These are phyloP conservation scores for Saturnispora zaruensis DNA, from an alignment of 805 yeast genomes.

Conservation along the genomic window DNA sequence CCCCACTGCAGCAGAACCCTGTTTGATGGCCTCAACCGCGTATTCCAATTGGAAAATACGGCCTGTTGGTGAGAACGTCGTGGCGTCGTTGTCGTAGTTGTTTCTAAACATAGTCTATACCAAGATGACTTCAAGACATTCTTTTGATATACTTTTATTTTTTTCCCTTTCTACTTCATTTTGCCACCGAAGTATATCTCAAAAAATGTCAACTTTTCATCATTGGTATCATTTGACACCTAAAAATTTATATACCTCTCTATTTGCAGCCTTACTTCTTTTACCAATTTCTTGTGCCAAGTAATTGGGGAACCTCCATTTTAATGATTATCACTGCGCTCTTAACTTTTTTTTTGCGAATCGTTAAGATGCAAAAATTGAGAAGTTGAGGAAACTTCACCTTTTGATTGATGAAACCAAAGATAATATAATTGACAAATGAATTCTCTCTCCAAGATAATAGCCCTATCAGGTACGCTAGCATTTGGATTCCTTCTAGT, in stretches of 20 bases:
- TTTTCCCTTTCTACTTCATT: not conserved
- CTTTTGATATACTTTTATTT: not conserved
- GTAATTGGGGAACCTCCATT: not conserved
- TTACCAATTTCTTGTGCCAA: not conserved
- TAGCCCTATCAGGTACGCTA: constrained; percentile 64
- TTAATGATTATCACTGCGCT: not conserved
- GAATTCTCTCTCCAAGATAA: constrained; percentile 69
- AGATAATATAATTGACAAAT: constrained; percentile 7
- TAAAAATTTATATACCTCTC: not conserved
- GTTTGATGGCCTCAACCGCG: constrained; percentile 92
- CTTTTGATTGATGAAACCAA: not conserved
- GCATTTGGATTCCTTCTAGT: constrained; percentile 88
- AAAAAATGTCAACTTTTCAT: not conserved
- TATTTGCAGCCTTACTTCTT: not conserved
- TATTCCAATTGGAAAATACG: constrained; percentile 85
- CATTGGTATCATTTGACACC: not conserved
- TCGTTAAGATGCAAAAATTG: not conserved
- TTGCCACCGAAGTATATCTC: constrained; percentile 8
- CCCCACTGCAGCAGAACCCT: constrained; percentile 97
- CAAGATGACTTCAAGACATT: not conserved
- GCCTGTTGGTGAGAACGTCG: constrained; percentile 94
- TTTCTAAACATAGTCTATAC: constrained; percentile 63
- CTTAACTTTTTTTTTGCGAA: no score
- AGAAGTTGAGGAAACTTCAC: not conserved
- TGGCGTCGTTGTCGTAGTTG: constrained; percentile 97